These are phyloP conservation scores for Dactylonectria estremocensis DNA, from an alignment of 2,329 filamentous ascomycete species.

Conservation along the genomic window DNA sequence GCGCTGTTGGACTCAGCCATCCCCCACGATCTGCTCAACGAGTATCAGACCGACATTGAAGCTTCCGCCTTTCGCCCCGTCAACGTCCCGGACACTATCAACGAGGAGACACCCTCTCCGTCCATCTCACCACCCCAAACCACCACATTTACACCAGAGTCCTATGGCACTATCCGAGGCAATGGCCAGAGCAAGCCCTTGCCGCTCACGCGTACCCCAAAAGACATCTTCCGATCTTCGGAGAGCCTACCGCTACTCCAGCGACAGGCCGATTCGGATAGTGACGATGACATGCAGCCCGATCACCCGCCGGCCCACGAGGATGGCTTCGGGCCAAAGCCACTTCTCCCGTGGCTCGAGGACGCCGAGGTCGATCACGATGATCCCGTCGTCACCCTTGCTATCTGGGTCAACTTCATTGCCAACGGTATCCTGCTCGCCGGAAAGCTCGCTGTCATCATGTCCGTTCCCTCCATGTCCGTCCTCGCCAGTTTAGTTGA, in stretches of 20 bases:
- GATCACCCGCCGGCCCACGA: slow-evolving; percentile 43
- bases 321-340: slow-evolving; percentile 58
- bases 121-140: slow-evolving; percentile 50
- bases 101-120: slow-evolving; percentile 70
- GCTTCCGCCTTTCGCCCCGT: slow-evolving; percentile 67
- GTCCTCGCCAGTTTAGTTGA: slow-evolving; percentile 86
- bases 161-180: slow-evolving; percentile 51
- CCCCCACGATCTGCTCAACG: slow-evolving; percentile 92
- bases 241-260: slow-evolving; percentile 78
- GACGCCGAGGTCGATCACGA: slow-evolving; percentile 81
- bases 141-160: slow-evolving; percentile 40
- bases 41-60: slow-evolving; percentile 79
- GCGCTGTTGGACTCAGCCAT: slow-evolving; percentile 90
- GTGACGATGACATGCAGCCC: slow-evolving; percentile 51
- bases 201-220: slow-evolving; percentile 84
- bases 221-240: slow-evolving; percentile 85
- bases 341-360: slow-evolving; percentile 79
- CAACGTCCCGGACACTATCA: slow-evolving; percentile 81
- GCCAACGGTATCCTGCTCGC: slow-evolving; percentile 83
- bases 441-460: slow-evolving; percentile 83
- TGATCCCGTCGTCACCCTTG: slow-evolving; percentile 84
- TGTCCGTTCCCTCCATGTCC: slow-evolving; percentile 85
- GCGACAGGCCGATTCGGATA: slow-evolving; percentile 61
- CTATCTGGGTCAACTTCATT: slow-evolving; percentile 87
- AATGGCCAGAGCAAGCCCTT: slow-evolving; percentile 50